A percentile compares a stretch with the other conserved stretches of the same genome.
Conservation (phyloP, 345 rosid species). For the Camelina neglecta region DNA sequence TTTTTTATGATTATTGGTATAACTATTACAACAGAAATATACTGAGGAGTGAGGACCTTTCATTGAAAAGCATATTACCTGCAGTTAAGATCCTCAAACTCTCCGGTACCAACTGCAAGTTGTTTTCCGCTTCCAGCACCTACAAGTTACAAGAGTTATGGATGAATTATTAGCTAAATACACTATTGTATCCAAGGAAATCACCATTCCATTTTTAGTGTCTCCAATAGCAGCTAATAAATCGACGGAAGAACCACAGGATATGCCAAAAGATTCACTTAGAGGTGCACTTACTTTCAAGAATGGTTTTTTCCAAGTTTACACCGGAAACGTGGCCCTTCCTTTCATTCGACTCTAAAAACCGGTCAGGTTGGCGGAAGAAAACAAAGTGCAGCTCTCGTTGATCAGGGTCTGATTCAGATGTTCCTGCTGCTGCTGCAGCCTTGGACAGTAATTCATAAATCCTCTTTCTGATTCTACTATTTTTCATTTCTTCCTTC, state of each 20-base stretch:
- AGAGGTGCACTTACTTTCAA: conserved; percentile 54
- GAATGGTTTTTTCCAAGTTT: conserved; percentile 78
- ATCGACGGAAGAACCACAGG: conserved; percentile 15
- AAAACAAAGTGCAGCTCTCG: conserved; percentile 87
- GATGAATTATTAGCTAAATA: conserved; percentile 1
- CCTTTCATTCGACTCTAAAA: conserved; percentile 64
- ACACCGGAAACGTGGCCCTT: conserved; percentile 72
- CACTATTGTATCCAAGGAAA: neutral
- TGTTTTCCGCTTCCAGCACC: conserved; percentile 75
- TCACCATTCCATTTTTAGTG: neutral
- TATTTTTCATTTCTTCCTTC: conserved; percentile 80
- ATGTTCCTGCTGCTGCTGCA: conserved; percentile 48
- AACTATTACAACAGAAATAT: neutral
- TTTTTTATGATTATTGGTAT: neutral
- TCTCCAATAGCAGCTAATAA: conserved; percentile 4
- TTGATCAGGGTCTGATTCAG: conserved; percentile 56
- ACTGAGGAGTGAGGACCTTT: neutral
- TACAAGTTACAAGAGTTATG: conserved; percentile 45
- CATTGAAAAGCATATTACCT: conserved; percentile 52
- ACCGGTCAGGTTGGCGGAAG: conserved; percentile 74
- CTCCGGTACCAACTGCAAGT: conserved; percentile 78
- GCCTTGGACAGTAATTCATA: conserved; percentile 79
- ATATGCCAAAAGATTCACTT: neutral
- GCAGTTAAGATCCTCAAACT: conserved; percentile 75
- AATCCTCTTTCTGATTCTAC: conserved; percentile 70